phyloP scores from a whole-genome alignment of 345 rosid species.

The Barbarea vulgaris region DNA sequence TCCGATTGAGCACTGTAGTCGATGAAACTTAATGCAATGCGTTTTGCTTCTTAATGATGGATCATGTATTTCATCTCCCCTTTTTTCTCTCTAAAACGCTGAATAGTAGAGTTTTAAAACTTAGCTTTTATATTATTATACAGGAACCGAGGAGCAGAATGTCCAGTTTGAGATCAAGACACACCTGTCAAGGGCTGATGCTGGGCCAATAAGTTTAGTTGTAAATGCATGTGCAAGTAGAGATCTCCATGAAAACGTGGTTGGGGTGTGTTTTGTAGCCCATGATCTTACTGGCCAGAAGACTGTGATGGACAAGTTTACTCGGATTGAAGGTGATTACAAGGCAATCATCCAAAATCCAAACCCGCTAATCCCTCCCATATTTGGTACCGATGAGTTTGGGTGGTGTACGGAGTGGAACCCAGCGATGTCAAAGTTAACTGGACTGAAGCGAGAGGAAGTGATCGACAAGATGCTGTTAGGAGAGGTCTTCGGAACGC shows the following conservation, averaged over 20 bases:
- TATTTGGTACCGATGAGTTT: conserved; percentile 85
- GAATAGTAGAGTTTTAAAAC: not conserved
- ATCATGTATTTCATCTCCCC: not conserved
- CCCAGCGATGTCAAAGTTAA: conserved; percentile 79
- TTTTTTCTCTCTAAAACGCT: not conserved
- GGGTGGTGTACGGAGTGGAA: conserved; percentile 99
- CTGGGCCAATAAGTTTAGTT: conserved; percentile 78
- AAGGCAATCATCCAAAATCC: conserved; percentile 91
- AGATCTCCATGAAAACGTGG: conserved; percentile 78
- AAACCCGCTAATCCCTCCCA: conserved; percentile 91
- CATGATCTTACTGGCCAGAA: conserved; percentile 97
- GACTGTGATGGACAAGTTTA: conserved; percentile 93
- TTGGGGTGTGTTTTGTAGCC: conserved; percentile 94
- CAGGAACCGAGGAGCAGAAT: conserved; percentile 89
- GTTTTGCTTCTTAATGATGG: not conserved
- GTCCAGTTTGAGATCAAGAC: conserved; percentile 89
- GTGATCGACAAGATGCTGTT: conserved; percentile 83
- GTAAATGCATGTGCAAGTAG: conserved; percentile 94
- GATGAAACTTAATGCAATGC: not conserved
- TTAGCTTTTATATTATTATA: conserved; percentile 28
- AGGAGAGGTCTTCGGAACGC: conserved; percentile 86
- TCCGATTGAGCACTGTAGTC: not conserved
- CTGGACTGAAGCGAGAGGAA: conserved; percentile 83
- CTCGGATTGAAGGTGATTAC: conserved; percentile 96
- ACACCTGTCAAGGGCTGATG: conserved; percentile 55